These are phyloP conservation scores for Saitozyma sp. DNA, from an alignment of 768 basidiomycete species.

Conservation along the genomic window DNA sequence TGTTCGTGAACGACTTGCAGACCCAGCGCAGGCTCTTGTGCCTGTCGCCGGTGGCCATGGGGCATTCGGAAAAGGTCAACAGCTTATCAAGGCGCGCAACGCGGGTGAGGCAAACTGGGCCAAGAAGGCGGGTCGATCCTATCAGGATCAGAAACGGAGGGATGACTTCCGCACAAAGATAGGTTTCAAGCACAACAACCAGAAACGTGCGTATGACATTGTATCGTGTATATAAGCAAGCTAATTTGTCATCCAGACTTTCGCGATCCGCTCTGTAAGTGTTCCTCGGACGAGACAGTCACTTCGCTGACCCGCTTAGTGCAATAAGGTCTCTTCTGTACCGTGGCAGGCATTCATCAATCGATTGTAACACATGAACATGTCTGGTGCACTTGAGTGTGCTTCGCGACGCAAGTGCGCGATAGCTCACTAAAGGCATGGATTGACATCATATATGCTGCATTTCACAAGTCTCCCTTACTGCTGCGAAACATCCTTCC, in stretches of 20 bases:
- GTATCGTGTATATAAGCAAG: not conserved
- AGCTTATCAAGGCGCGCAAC: constrained; percentile 87
- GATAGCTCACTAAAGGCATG: too few species aligned
- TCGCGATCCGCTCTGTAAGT: constrained; percentile 43
- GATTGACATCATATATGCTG: too few species aligned
- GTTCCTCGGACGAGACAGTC: too few species aligned
- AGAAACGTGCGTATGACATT: constrained; percentile 60
- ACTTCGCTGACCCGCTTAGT: too few species aligned
- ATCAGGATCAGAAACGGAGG: constrained; percentile 72
- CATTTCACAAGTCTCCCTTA: too few species aligned
- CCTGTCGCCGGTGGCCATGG: constrained; percentile 83
- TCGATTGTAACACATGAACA: too few species aligned
- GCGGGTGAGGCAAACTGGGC: constrained; percentile 93
- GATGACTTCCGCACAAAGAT: constrained; percentile 85
- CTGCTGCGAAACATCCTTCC: too few species aligned
- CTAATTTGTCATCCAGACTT: constrained; percentile 28
- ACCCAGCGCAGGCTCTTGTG: constrained; percentile 81
- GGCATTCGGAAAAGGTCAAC: constrained; percentile 75
- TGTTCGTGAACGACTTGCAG: constrained; percentile 73
- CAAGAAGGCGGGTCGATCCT: constrained; percentile 77
- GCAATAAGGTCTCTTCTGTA: too few species aligned
- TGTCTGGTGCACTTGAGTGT: too few species aligned
- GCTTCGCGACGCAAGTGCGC: too few species aligned
- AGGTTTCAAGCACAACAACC: constrained; percentile 74
- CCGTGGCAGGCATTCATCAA: too few species aligned